These are phyloP conservation scores for Chalara sp. DNA, from an alignment of 2,329 filamentous ascomycete species.

Conservation along the genomic window DNA sequence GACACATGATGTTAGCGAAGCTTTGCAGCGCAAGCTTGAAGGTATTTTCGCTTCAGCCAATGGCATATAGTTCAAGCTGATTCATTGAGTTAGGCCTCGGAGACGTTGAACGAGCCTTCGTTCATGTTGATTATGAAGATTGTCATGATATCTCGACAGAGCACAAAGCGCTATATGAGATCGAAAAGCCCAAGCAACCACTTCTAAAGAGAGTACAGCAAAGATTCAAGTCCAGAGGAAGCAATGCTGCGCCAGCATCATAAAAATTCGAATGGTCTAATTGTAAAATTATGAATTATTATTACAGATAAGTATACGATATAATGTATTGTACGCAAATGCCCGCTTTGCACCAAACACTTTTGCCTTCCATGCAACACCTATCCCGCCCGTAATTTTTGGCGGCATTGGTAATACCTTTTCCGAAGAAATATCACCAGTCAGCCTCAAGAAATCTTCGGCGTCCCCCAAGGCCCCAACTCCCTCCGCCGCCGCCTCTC, in stretches of 20 bases:
- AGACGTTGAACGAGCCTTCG: constrained; percentile 67
- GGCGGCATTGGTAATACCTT: too few relatives aligned
- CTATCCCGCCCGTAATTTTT: too few relatives aligned
- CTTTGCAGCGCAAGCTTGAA: constrained; percentile 77
- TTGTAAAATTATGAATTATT: too few relatives aligned
- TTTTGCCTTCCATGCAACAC: too few relatives aligned
- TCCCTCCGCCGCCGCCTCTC: neutral
- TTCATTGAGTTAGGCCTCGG: constrained; percentile 42
- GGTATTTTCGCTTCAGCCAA: constrained; percentile 30
- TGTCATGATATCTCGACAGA: constrained; percentile 13
- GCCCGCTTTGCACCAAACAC: too few relatives aligned
- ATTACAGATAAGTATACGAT: too few relatives aligned
- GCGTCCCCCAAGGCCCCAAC: neutral
- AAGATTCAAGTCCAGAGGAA: too few relatives aligned
- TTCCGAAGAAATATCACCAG: too few relatives aligned
- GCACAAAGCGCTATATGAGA: constrained; percentile 17
- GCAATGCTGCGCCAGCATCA: too few relatives aligned
- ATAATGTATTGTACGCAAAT: too few relatives aligned
- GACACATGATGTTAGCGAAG: constrained; percentile 73
- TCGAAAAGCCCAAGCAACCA: constrained; percentile 10
- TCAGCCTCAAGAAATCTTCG: neutral
- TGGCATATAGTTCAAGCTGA: too few relatives aligned
- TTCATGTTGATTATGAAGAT: constrained; percentile 52
- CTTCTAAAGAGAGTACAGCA: constrained; percentile 12
- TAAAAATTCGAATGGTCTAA: too few relatives aligned